Base-by-base conservation (phyloP, 495 filamentous ascomycete species). In the Astrocystis sublimbata region DNA sequence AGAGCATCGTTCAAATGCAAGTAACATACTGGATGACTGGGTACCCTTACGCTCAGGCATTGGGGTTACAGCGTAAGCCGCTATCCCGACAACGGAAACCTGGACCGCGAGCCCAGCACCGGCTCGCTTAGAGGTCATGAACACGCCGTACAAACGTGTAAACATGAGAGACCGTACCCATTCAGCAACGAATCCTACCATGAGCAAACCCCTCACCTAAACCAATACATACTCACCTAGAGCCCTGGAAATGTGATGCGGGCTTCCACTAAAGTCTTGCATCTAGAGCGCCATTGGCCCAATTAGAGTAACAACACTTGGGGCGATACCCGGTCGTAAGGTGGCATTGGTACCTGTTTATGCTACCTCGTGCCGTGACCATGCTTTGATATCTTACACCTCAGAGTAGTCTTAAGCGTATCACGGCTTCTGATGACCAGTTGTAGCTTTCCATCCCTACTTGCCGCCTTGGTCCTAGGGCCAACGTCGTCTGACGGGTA, bases 261-360 rank as follows among this genome's bases (percentile, higher is more conserved):
- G 17, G 19, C 21, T 40, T 17, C n/a, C 33, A 24, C 2, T 42
- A 38, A 31, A 19, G 9, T 26, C 19, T 28, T 13, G 35, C 6
- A 30, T 42, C 2, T 15, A 47, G n/a, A 36, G 56, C 23, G 31
- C 26, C 56, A 47, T 47, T 50, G 50, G 36, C 59, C 33, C 46
- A 38, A 40, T 41, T 54, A 52, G 26, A 61, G 38, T 15, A 19
- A 19, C 40, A 59, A 15, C 21, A 19, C 30, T 33, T 50, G 12
- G 21, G 19, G 49, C 12, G 10, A 17, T 35, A 61, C 49, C 59
- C 24, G 59, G 59, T 55, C 45, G 17, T 55, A 31, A 45, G 50
- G 59, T 61, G 59, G 49, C 40, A 61, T 61, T 30, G 10, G 50
- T 53, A 53, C 60, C 41, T 54, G 51, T 56, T 41, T 53, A 38